These are phyloP conservation scores for Picea abies DNA, from an alignment of 83 land plant genomes.

Conservation along the genomic window DNA sequence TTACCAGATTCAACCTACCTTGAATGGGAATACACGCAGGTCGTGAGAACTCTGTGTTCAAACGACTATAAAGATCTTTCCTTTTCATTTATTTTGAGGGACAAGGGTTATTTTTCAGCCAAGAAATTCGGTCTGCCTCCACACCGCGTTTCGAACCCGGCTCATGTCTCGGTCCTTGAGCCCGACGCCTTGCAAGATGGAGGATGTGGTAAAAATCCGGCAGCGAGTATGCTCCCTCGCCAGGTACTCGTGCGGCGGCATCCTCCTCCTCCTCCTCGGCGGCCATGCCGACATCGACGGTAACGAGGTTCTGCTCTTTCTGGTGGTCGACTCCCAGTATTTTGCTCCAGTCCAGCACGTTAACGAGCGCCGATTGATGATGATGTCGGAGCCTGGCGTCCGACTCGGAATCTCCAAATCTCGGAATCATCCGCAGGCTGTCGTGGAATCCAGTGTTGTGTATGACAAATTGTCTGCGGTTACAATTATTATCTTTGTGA, in stretches of 20 bases:
- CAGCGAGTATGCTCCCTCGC: conserved; percentile 45
- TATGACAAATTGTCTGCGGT: not conserved
- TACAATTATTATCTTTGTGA: conserved; percentile 12
- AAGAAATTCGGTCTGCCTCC: too few relatives aligned
- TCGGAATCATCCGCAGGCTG: not conserved
- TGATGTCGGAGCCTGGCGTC: not conserved
- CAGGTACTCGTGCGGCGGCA: conserved; percentile 67
- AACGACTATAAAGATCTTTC: too few relatives aligned
- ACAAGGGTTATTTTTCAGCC: too few relatives aligned
- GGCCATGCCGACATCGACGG: conserved; percentile 12
- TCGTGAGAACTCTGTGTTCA: too few relatives aligned
- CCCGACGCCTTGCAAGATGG: too few relatives aligned
- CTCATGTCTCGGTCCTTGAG: too few relatives aligned
- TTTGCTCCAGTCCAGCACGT: conserved; percentile 58
- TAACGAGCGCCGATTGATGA: too few relatives aligned
- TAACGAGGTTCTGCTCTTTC: too few relatives aligned
- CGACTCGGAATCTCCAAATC: not conserved
- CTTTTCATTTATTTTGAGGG: too few relatives aligned
- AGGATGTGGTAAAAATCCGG: conserved; percentile 21
- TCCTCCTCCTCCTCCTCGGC: conserved; percentile 33
- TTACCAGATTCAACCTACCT: too few relatives aligned
- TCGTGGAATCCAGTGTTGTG: not conserved
- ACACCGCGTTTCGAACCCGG: too few relatives aligned
- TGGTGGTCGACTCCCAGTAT: conserved; percentile 23
- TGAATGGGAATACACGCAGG: too few relatives aligned